Conservation (phyloP, 2,329 filamentous ascomycete species). For the Aspergillus bombycis region DNA sequence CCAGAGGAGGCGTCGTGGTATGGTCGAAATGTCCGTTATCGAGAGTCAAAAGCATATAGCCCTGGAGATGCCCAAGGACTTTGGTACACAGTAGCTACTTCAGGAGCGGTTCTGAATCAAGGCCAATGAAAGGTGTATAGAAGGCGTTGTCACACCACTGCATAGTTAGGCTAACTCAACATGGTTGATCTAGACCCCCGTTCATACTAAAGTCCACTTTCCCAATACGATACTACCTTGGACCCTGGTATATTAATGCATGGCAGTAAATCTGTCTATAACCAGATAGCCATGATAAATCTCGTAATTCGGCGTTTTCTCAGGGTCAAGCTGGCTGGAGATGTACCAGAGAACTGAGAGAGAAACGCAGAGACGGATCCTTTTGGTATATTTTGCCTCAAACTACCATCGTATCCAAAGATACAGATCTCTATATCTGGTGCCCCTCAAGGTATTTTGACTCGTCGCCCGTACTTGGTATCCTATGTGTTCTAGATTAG, state of each 20-base stretch:
- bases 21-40: not conserved
- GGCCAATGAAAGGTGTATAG: not conserved
- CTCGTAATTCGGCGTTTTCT: not conserved
- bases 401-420: not conserved
- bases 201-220: too few species aligned
- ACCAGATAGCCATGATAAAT: not conserved
- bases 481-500: not conserved
- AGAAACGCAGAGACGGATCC: fast-evolving
- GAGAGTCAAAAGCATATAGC: not conserved
- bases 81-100: not conserved
- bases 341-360: not conserved
- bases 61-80: not conserved
- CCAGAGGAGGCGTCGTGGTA: not conserved
- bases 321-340: not conserved
- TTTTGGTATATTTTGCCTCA: not conserved
- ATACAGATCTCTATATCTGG: too few species aligned
- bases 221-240: not conserved
- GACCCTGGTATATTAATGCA: not conserved
- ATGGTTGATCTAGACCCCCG: not conserved
- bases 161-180: not conserved
- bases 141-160: not conserved
- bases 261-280: not conserved
- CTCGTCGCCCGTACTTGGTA: not conserved
- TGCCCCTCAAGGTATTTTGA: not conserved
- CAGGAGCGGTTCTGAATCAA: not conserved